Evolutionary conservation across 2,329 filamentous ascomycete genomes (phyloP), one percentile per base, ranked within the genome.

Genomic region (Trichoderma harzianum): DNA sequence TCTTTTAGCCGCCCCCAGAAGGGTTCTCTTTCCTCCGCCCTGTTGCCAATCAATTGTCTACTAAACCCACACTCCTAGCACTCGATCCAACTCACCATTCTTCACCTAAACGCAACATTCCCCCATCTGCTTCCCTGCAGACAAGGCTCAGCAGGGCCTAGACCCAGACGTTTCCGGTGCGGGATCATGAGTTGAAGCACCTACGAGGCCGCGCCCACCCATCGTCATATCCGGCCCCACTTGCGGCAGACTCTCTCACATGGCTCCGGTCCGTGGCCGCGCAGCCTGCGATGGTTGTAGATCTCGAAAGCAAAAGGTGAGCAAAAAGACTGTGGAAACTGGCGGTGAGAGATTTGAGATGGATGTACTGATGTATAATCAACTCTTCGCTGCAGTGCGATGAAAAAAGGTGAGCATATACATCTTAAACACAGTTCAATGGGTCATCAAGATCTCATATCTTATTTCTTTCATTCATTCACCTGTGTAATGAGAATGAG

Each of bases 191-290:
- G 65, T 68, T 68, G 36, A 68, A 60, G 26, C 39, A 43, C 39
- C 39, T 32, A 34, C 26, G 34, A 43, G 47, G 14, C 43, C 32
- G 28, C 39, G 39, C 39, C 39, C 39, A 43, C 32, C 30, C 14
- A 39, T 69, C 26, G 57, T 62, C 57, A 62, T 30, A 36, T 69
- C 43, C 66, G 66, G 66, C 66, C 66, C 66, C 66, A 69, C 66
- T 32, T 62, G 60, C 66, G 66, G 66, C 51, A 69, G 21, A 69
- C 57, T n/a, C 55, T 69, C 66, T 69, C 66, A 53, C 34, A 69
- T 69, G 66, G 66, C 66, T 69, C 66, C 66, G 66, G 66, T 69
- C 66, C 66, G 66, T 69, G 66, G 66, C 66, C 66, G 66, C 66
- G 66, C 66, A 69, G 66, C 66, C 66, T 69, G 66, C 66, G 66